A percentile compares a stretch with the other conserved stretches of the same genome.
phyloP scores from a whole-genome alignment of 345 rosid genomes.

The Luvunga scandens region DNA sequence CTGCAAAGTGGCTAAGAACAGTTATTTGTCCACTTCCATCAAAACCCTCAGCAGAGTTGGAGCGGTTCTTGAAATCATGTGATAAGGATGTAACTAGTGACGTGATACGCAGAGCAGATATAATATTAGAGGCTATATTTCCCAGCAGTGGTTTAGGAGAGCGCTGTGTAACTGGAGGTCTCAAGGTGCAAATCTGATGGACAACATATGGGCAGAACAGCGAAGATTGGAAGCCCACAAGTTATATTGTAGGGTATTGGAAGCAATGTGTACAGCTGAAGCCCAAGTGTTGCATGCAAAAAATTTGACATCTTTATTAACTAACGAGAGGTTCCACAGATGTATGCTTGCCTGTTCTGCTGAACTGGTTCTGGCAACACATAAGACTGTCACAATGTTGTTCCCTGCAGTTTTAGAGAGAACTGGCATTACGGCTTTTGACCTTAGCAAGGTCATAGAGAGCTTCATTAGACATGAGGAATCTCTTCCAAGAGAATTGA shows the following conservation, averaged over 20 bases:
- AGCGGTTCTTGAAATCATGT: slow-evolving; percentile 68
- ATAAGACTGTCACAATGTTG: slow-evolving; percentile 88
- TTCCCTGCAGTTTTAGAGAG: slow-evolving; percentile 95
- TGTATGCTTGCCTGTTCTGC: slow-evolving; percentile 99
- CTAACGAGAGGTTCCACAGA: slow-evolving; percentile 95
- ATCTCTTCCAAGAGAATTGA: slow-evolving; percentile 90
- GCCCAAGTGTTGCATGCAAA: slow-evolving; percentile 72
- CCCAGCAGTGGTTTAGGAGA: slow-evolving; percentile 73
- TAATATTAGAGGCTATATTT: slow-evolving; percentile 90
- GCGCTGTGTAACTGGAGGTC: slow-evolving; percentile 54
- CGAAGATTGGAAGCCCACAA: slow-evolving; percentile 81
- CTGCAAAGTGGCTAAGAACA: slow-evolving; percentile 95
- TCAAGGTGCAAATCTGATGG: slow-evolving; percentile 82
- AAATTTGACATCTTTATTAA: slow-evolving; percentile 84
- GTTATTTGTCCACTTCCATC: slow-evolving; percentile 77
- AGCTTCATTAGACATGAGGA: slow-evolving; percentile 97
- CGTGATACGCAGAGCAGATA: slow-evolving; percentile 72
- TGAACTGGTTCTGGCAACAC: slow-evolving; percentile 92
- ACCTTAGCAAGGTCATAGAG: slow-evolving; percentile 97
- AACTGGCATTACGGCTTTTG: slow-evolving; percentile 98
- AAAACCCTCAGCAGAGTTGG: slow-evolving; percentile 71
- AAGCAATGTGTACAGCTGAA: slow-evolving; percentile 95
- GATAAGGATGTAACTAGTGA: slow-evolving; percentile 80
- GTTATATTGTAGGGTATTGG: slow-evolving; percentile 88
- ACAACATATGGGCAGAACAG: slow-evolving; percentile 94